Evolutionary conservation across 2,329 filamentous ascomycete species (phyloP), one percentile per base, ranked within the genome.

Genomic region (Chrysoporthe cubensis): DNA sequence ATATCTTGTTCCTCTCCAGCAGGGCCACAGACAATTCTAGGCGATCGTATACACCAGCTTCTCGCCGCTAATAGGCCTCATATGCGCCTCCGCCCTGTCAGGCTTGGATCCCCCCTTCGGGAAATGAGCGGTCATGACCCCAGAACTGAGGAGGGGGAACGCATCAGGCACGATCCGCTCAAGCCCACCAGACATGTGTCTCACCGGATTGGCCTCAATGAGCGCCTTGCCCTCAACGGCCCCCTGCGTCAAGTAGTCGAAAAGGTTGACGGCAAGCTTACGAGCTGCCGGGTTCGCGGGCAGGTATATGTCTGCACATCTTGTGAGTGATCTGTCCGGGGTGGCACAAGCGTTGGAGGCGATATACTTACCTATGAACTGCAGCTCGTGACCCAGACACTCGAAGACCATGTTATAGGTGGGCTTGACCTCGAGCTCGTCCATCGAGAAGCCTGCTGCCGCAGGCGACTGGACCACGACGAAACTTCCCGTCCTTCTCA

Each of bases 361-460:
- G 18, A 16, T 21, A 4, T 16, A 40, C 54, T 57, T 40, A 57
- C 54, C n/a, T 9, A 34, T 16, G 8, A 13, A 13, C 16, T 57
- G 34, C n/a, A 57, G 34, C 16, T n/a, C 46, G 21, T 63, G 76
- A 0, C 80, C 80, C 0, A 82, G 71, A 0, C 76, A 80, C 64
- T 81, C 78, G 79, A 79, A 82, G 0, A 80, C 80, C 0, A 78
- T 78, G 1, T 80, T 79, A 56, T 80, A 80, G 1, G 76, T 64
- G 0, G 79, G 78, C 48, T 81, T 63, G 61, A 63, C 56, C 16
- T 63, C 37, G n/a, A 56, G n/a, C n/a, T 56, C 52, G 8, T 50
- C 26, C 34, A n/a, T 42, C 32, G 48, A 40, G n/a, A 26, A 56
- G 13, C 48, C 37, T 16, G 34, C 34, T 4, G 26, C 8, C 5